Percentiles rank a stretch among this genome's conserved stretches.
Evolutionary conservation across 192 early-diverging fungal species (phyloP).

Genomic region (Backusella westeae): DNA sequence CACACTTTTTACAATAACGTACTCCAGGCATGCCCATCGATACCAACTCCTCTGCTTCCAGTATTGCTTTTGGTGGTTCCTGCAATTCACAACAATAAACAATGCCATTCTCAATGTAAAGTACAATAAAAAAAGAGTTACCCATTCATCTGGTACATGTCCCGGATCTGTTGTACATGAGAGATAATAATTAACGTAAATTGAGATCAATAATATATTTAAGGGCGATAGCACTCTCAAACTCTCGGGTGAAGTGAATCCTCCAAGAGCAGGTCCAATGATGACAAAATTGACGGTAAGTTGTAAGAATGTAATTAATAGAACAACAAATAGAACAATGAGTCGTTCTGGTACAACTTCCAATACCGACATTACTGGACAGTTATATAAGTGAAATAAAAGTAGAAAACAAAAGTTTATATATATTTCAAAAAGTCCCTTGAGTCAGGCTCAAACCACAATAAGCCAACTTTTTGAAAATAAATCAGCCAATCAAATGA

Average conservation of each 20-base stretch:
- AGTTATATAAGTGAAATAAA: not conserved
- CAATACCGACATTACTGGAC: not conserved
- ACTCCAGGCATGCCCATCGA: slow-evolving; percentile 52
- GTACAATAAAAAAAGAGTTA: not conserved
- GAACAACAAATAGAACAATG: not conserved
- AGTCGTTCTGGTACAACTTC: slow-evolving; percentile 7
- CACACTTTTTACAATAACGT: slow-evolving; percentile 67
- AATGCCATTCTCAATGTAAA: not conserved
- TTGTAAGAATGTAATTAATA: slow-evolving; percentile 11
- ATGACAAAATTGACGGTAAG: slow-evolving; percentile 6
- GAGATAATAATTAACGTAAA: slow-evolving; percentile 82
- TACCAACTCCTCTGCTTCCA: slow-evolving; percentile 32
- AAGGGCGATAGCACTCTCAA: slow-evolving; percentile 57
- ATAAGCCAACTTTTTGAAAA: too few species aligned
- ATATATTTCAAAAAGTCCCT: too few species aligned
- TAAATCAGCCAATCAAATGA: too few species aligned
- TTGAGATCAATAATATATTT: slow-evolving; percentile 66
- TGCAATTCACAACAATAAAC: not conserved
- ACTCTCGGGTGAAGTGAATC: not conserved
- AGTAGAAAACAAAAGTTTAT: not conserved
- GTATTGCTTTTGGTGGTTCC: not conserved
- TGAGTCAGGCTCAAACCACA: too few species aligned
- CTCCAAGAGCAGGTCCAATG: slow-evolving; percentile 13
- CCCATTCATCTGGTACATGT: slow-evolving; percentile 56
- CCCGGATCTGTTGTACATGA: slow-evolving; percentile 75